Evolutionary conservation across 306 rosid species (phyloP), one percentile per base, ranked within the genome.

Genomic region (Cucurbita moschata): DNA sequence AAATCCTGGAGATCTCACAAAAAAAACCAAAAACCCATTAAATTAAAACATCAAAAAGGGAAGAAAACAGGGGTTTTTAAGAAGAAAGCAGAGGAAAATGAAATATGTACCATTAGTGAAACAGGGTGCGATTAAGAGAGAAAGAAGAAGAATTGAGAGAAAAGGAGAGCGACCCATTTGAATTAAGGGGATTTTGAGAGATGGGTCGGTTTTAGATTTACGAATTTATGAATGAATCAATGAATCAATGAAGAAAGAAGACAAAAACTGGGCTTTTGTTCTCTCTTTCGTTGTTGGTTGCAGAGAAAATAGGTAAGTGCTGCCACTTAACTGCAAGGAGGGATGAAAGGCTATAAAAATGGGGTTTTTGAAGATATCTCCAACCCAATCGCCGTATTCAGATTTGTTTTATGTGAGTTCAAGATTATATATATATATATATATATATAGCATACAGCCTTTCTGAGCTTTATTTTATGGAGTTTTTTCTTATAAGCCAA

Each of bases 131-230:
- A 90, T 82, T 16, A 87, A 70, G 55, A 81, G 76, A 0, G 84
- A 79, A 75, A 87, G 49, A 18, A 85, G 73, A 76, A 92, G 86
- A 73, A 85, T 10, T 0, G 47, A 30, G 26, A 78, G 80, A 79
- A 90, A 83, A 79, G 78, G 75, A 15, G 86, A 75, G 8, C 62
- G 86, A 77, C 81, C 83, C 98, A 90, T 93, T 19, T 68, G 63
- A 46, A 40, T 55, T 12, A 43, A 53, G 73, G 46, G 5, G 23
- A 26, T 67, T 82, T 26, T 73, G 37, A n/a, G 77, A 78, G 66
- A 55, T 55, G 82, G 78, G 88, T 56, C 16, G 40, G 30, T 35
- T 77, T 73, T 78, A 55, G 73, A 83, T 26, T 43, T 64, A 66
- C 21, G 72, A 61, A 15, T 60, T 26, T 40, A 7, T 23, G 78